A percentile compares a stretch with the other conserved stretches of the same genome.
These are phyloP conservation scores for Phytophthora palmivora DNA, from an alignment of 352 stramenopile species.

Conservation along the genomic window DNA sequence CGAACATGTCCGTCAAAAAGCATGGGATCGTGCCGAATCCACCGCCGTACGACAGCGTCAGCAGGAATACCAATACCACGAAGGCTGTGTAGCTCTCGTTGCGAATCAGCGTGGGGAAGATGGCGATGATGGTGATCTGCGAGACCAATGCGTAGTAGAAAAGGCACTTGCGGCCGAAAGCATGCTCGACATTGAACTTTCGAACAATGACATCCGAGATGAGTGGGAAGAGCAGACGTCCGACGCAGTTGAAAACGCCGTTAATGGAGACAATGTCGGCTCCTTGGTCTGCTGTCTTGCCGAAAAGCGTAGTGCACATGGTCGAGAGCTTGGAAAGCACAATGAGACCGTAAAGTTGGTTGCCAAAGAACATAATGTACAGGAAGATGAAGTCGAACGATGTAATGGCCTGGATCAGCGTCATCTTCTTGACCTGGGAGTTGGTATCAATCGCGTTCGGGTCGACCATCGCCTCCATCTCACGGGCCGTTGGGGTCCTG, in stretches of 20 bases:
- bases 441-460: constrained; percentile 28
- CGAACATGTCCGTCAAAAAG: constrained; percentile 87
- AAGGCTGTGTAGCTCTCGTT: constrained; percentile 67
- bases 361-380: constrained; percentile 77
- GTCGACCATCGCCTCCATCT: constrained; percentile 43
- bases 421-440: constrained; percentile 55
- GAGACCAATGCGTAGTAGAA: constrained; percentile 69
- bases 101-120: constrained; percentile 64
- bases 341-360: constrained; percentile 72
- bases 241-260: constrained; percentile 65
- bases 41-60: constrained; percentile 77
- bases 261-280: constrained; percentile 71
- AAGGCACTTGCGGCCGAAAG: constrained; percentile 60
- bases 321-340: constrained; percentile 68
- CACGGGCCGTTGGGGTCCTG: constrained; percentile 36
- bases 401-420: constrained; percentile 59
- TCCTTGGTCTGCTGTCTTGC: constrained; percentile 42
- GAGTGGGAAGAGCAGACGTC: constrained; percentile 54
- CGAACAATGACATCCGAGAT: constrained; percentile 56
- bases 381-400: constrained; percentile 70
- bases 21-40: constrained; percentile 79
- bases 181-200: constrained; percentile 54
- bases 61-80: constrained; percentile 61
- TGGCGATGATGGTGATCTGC: constrained; percentile 73
- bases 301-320: constrained; percentile 64